Evolutionary conservation across 805 yeast species (phyloP).

Genomic region (Lipomyces spencermartinsiae): DNA sequence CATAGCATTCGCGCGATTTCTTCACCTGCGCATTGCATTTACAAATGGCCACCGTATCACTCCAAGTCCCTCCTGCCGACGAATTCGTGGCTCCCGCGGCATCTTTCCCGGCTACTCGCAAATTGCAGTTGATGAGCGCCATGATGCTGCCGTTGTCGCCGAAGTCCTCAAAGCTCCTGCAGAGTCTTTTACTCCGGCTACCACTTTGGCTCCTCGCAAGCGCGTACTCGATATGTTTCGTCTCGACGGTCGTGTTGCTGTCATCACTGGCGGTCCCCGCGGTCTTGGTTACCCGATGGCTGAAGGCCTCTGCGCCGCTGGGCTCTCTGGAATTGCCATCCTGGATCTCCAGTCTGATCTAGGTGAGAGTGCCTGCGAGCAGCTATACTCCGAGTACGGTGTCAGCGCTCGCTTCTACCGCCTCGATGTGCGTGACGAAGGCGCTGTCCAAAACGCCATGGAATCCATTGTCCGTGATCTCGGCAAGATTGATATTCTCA

Average conservation of each 20-base stretch:
- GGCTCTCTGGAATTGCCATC: conserved; percentile 60
- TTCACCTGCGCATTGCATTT: no score
- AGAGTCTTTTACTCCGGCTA: no score
- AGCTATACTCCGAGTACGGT: conserved; percentile 57
- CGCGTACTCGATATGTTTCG: conserved; percentile 57
- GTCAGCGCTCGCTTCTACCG: conserved; percentile 68
- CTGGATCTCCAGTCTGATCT: conserved; percentile 65
- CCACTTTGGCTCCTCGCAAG: no score
- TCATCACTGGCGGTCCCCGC: conserved; percentile 72
- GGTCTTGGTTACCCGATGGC: conserved; percentile 68
- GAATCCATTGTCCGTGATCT: conserved; percentile 60
- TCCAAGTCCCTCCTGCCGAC: no score
- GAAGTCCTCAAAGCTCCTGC: no score
- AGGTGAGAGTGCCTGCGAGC: conserved; percentile 64
- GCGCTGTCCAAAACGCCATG: conserved; percentile 57
- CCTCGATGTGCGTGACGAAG: conserved; percentile 65
- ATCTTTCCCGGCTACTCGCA: no score
- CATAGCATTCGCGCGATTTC: no score
- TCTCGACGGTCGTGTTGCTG: conserved; percentile 67
- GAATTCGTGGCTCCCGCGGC: no score
- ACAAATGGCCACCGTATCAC: no score
- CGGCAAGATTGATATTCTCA: conserved; percentile 60
- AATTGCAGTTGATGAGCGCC: no score
- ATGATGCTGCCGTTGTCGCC: no score
- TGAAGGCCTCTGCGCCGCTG: conserved; percentile 62